A percentile compares a stretch with the other conserved stretches of the same genome.
Evolutionary conservation across 2,329 filamentous ascomycete species (phyloP).

Genomic region (Chaetomiaceae sp.): DNA sequence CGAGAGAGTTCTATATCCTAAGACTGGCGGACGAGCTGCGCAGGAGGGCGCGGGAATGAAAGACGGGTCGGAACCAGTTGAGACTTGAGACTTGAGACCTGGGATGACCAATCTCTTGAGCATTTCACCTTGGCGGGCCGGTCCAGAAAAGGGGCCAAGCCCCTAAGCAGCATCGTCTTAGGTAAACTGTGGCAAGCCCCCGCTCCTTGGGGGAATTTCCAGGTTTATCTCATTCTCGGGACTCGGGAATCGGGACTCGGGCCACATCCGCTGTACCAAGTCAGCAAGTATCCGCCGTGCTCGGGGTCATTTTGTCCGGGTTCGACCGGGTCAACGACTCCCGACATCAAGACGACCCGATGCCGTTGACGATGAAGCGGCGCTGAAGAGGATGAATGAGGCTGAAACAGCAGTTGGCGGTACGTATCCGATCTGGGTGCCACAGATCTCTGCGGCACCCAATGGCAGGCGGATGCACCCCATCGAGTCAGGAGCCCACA

Average conservation of each 20-base stretch:
- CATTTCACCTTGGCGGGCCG: too few species aligned
- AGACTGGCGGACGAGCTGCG: constrained; percentile 65
- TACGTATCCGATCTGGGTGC: neutral
- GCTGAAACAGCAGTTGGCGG: neutral
- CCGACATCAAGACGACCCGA: neutral
- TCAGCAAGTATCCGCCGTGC: too few species aligned
- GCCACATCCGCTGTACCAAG: too few species aligned
- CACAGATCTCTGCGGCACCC: constrained; percentile 9
- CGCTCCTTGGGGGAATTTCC: neutral
- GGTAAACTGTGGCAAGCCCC: neutral
- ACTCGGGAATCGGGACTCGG: too few species aligned
- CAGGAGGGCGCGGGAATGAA: constrained; percentile 16
- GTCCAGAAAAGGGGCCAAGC: neutral
- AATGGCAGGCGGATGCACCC: constrained; percentile 12
- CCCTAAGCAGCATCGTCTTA: neutral
- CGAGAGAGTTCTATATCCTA: constrained; percentile 69
- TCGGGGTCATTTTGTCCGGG: too few species aligned
- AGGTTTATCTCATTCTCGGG: too few species aligned
- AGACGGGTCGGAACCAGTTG: neutral
- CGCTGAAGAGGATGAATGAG: neutral
- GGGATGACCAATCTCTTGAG: too few species aligned
- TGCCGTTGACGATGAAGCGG: neutral
- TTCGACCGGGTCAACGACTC: too few species aligned
- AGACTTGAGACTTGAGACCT: too few species aligned
- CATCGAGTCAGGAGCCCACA: constrained; percentile 24